Base-by-base conservation (phyloP, 2,329 filamentous ascomycete species). In the Sporothrix luriei region DNA sequence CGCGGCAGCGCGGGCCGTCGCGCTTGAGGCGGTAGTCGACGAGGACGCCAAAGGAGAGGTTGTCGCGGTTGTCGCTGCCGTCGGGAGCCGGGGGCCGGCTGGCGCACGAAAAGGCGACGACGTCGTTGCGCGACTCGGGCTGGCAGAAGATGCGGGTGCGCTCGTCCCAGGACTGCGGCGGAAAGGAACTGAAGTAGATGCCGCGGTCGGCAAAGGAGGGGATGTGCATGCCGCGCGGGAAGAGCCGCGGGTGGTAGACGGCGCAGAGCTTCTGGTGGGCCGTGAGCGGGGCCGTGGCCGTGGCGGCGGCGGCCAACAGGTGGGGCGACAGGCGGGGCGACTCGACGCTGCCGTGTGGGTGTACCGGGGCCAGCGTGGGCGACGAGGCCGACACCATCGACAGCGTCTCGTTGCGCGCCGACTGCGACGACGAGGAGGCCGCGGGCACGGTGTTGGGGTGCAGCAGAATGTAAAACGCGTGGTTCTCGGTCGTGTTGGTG, bases 131-230 rank as follows among this genome's bases (percentile, higher is more conserved):
- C 26, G 69, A 71, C 33, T 65, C 69, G 19, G 71, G 71, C 69
- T 62, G 33, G 67, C 71, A 71, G 5, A 61, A 66, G 10, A 72
- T 69, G 51, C 71, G 69, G 46, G 69, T 67, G 19, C 67, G 67
- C 19, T 65, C 69, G 64, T 72, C 71, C 69, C 69, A 72, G 1
- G 51, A n/a, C 29, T 55, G 33, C 13, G 65, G 67, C 9, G 64
- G 51, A 4, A 68, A 43, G 16, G 19, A 48, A 21, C 46, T 26
- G 5, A 66, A 68, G 2, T 24, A n/a, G 26, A 72, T 69, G 33
- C 16, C 19, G 62, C 69, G 69, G 29, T 70, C 68, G 24, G 7
- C 24, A 3, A 72, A 67, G 6, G 24, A n/a, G 3, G 71, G 71
- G 11, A 72, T 59, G 64, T 72, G 40, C 21, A 72, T 54, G 57